A percentile compares a stretch with the other conserved stretches of the same genome.
Evolutionary conservation across 768 basidiomycete species (phyloP).

Genomic region (Boletellus sp.): DNA sequence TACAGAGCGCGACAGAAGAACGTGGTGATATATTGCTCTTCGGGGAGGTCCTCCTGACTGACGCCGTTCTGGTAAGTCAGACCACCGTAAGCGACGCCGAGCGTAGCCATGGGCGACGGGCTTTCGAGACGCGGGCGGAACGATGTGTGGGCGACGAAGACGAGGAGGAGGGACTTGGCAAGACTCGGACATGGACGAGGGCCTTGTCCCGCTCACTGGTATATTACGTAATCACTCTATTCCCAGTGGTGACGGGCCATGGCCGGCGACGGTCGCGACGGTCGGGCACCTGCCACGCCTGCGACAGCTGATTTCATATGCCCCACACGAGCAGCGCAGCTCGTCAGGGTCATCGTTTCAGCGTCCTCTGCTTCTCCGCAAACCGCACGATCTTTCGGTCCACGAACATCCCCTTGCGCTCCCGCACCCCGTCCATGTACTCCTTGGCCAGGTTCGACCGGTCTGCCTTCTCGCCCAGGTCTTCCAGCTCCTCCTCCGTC

Average conservation of each 20-base stretch:
- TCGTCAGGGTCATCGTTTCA: slow-evolving; percentile 61
- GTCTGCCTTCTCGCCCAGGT: slow-evolving; percentile 95
- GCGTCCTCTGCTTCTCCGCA: slow-evolving; percentile 95
- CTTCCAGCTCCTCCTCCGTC: slow-evolving; percentile 94
- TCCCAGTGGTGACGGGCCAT: too few relatives aligned
- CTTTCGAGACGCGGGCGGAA: neutral
- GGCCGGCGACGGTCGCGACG: too few relatives aligned
- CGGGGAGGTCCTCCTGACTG: slow-evolving; percentile 34
- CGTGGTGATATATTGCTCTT: slow-evolving; percentile 60
- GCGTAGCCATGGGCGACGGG: slow-evolving; percentile 22
- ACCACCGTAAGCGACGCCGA: slow-evolving; percentile 21
- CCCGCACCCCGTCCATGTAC: slow-evolving; percentile 89
- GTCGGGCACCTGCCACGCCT: slow-evolving; percentile 7
- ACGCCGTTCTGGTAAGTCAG: slow-evolving; percentile 19
- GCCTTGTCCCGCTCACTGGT: slow-evolving; percentile 7
- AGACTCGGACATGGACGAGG: slow-evolving; percentile 15
- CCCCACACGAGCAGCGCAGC: neutral
- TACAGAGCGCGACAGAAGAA: slow-evolving; percentile 92
- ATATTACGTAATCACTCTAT: slow-evolving; percentile 26
- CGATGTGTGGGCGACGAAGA: slow-evolving; percentile 10
- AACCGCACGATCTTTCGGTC: slow-evolving; percentile 92
- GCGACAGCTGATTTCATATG: slow-evolving; percentile 10
- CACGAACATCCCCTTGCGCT: slow-evolving; percentile 93
- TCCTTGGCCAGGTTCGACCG: slow-evolving; percentile 87
- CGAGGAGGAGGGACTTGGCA: slow-evolving; percentile 10